Evolutionary conservation across 2,329 filamentous ascomycete species (phyloP), one percentile per base, ranked within the genome.

Genomic region (Ambrosiella xylebori): DNA sequence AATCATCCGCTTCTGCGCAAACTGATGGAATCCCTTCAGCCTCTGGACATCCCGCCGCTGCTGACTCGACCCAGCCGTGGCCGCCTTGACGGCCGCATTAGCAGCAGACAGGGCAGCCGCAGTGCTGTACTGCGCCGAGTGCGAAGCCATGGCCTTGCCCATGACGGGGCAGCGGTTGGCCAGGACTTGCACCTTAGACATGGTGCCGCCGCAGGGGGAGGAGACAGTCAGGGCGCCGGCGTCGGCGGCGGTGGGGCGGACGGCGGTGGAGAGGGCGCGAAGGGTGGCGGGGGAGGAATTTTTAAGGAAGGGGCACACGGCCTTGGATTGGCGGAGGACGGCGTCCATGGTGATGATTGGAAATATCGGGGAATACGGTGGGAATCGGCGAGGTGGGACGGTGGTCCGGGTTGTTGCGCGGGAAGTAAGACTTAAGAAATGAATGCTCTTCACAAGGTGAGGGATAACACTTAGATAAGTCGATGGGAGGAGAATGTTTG

Each of bases 161-260:
- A 98, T 98, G 71, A 98, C 85, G 60, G 93, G 93, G 79, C 93
- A 98, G 71, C 91, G 88, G 68, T 89, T 85, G 66, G 88, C 93
- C 67, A 95, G 82, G 64, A 93, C 82, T 76, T 97, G 93, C 66
- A 98, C 79, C 74, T 95, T 97, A 67, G 89, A 95, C 82, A 97
- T 88, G 66, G 90, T 88, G 64, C 90, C 91, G 66, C 89, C 86
- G 59, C 84, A 85, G 57, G 85, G 86, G 62, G 78, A 65, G 7
- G 56, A 35, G n/a, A 52, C 27, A 12, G 39, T 41, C 41, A 47
- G 7, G 41, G 68, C 60, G 38, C 61, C 52, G 82, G 65, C 57
- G 17, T 44, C 19, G 47, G 47, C 38, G 35, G 54, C 17, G 47
- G 66, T 88, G 54, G 86, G 93, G 68, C 98, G 80, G 60, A 90